Conservation (phyloP, 257 asterid genomes). For the Przewalskia tangutica region DNA sequence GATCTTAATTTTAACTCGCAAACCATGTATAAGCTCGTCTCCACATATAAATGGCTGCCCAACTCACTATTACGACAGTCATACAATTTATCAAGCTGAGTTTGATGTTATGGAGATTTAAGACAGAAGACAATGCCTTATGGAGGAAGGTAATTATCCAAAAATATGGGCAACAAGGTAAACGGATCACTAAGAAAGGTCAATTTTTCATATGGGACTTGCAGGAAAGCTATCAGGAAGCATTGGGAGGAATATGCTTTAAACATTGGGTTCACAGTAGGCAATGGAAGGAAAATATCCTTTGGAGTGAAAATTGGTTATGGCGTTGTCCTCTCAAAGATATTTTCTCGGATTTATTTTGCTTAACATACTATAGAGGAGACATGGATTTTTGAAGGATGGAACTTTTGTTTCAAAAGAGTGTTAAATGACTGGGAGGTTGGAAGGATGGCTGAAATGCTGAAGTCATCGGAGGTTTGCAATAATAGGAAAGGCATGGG, state of each 20-base stretch:
- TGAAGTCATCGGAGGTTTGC: background rate
- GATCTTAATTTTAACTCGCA: no score
- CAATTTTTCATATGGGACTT: background rate
- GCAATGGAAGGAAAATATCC: background rate
- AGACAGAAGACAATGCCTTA: background rate
- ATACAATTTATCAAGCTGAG: no score
- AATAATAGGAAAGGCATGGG: no score
- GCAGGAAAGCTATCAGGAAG: background rate
- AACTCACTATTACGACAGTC: no score
- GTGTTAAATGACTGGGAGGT: background rate
- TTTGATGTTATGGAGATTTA: background rate
- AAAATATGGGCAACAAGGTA: background rate
- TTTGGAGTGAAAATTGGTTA: background rate
- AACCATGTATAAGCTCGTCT: no score
- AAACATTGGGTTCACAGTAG: background rate
- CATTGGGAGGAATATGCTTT: background rate
- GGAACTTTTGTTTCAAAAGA: background rate
- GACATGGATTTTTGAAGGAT: background rate
- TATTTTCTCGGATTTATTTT: background rate
- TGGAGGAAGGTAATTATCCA: background rate
- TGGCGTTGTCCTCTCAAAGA: background rate
- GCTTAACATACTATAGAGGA: background rate
- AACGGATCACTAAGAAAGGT: background rate
- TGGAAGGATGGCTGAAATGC: background rate
- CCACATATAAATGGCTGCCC: no score